These are phyloP conservation scores for Cicer judaicum DNA, from an alignment of 306 rosid species.

Conservation along the genomic window DNA sequence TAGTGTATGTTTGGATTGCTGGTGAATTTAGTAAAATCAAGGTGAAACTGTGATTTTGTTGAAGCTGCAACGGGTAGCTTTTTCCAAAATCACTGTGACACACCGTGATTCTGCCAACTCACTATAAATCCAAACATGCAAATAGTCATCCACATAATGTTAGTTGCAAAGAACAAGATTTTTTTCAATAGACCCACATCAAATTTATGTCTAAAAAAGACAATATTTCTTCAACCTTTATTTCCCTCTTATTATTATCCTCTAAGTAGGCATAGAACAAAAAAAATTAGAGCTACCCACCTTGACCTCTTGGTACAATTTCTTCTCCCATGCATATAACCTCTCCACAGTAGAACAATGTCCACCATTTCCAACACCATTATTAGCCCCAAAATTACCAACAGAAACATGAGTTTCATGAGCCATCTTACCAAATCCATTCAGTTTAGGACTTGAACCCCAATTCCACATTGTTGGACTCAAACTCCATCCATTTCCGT, in stretches of 20 bases:
- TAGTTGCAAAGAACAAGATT: conserved; percentile 32
- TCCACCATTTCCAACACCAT: conserved; percentile 54
- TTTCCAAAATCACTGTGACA: too few species aligned
- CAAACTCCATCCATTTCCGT: conserved; percentile 73
- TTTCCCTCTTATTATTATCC: conserved; percentile 8
- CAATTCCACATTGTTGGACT: conserved; percentile 72
- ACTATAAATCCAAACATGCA: too few species aligned
- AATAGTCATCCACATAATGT: conserved; percentile 9
- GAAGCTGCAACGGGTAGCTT: too few species aligned
- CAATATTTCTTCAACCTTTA: neutral
- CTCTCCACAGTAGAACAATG: conserved; percentile 89
- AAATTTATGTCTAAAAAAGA: conserved; percentile 40
- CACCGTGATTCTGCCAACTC: too few species aligned
- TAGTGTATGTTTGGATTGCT: too few species aligned
- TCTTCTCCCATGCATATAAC: conserved; percentile 94
- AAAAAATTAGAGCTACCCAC: conserved; percentile 47
- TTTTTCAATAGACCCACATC: conserved; percentile 51
- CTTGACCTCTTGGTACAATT: conserved; percentile 86
- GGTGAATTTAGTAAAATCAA: too few species aligned
- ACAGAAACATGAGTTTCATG: conserved; percentile 48
- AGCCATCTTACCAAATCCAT: conserved; percentile 59
- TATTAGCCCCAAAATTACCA: conserved; percentile 52
- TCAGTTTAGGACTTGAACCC: conserved; percentile 70
- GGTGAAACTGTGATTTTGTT: too few species aligned
- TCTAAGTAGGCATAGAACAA: conserved; percentile 16